These are phyloP conservation scores for Conticribra guillardii DNA, from an alignment of 108 stramenopile genomes.

Conservation along the genomic window DNA sequence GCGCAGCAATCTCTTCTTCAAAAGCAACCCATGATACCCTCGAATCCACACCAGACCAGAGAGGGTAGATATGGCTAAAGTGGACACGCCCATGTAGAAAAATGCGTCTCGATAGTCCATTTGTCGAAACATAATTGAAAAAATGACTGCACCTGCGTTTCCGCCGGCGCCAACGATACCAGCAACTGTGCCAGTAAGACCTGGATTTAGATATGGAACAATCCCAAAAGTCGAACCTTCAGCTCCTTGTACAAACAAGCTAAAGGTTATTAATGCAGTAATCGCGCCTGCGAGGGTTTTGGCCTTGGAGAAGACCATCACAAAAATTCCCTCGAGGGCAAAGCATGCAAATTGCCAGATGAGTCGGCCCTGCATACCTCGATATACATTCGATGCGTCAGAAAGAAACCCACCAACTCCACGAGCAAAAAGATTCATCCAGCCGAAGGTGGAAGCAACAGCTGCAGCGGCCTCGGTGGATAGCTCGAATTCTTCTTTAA, in stretches of 20 bases:
- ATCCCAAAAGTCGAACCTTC: constrained; percentile 73
- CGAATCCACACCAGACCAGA: constrained; percentile 68
- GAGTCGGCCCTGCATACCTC: constrained; percentile 82
- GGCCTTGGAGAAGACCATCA: constrained; percentile 66
- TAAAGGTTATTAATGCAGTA: constrained; percentile 64
- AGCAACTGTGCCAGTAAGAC: constrained; percentile 58
- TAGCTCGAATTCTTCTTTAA: constrained; percentile 77
- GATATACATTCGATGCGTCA: constrained; percentile 55
- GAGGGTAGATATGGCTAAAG: constrained; percentile 52
- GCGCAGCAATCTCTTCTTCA: constrained; percentile 15
- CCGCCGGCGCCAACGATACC: constrained; percentile 87
- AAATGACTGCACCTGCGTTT: constrained; percentile 74
- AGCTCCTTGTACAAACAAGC: constrained; percentile 79
- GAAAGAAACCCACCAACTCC: constrained; percentile 71
- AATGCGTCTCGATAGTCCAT: constrained; percentile 59
- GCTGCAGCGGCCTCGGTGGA: constrained; percentile 75
- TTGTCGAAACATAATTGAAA: constrained; percentile 60
- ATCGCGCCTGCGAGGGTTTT: constrained; percentile 62
- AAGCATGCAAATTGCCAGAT: constrained; percentile 56
- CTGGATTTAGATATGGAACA: constrained; percentile 63
- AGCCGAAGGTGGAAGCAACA: constrained; percentile 79
- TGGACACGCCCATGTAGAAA: constrained; percentile 67
- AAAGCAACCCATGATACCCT: constrained; percentile 67
- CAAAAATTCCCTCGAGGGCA: constrained; percentile 65
- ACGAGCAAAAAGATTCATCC: constrained; percentile 81